phyloP scores from a whole-genome alignment of 768 basidiomycete genomes.

The Auricularia heimuer region DNA sequence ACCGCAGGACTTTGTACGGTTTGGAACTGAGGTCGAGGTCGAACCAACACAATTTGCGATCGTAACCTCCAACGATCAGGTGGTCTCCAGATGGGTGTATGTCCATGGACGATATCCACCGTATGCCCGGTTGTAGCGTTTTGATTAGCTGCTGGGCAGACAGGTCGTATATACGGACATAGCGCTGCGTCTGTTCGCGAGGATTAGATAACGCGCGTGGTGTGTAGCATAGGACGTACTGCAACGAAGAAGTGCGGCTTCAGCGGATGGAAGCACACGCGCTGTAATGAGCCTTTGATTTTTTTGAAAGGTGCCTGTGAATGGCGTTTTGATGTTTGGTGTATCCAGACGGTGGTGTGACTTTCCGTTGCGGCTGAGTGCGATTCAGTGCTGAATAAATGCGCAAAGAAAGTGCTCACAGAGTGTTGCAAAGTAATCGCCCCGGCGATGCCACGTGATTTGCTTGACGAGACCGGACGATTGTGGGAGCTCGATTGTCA shows the following conservation, averaged over 20 bases:
- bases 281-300: constrained; percentile 81
- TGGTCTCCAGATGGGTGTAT: constrained; percentile 94
- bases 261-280: constrained; percentile 87
- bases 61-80: constrained; percentile 94
- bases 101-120: constrained; percentile 97
- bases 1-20: constrained; percentile 95
- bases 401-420: constrained; percentile 43
- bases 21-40: constrained; percentile 94
- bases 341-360: constrained; percentile 88
- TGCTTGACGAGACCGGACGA: constrained; percentile 68
- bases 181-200: constrained; percentile 75
- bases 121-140: constrained; percentile 89
- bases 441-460: constrained; percentile 84
- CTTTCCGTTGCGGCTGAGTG: constrained; percentile 49
- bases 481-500: constrained; percentile 52
- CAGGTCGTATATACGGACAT: constrained; percentile 90
- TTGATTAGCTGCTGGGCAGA: constrained; percentile 88
- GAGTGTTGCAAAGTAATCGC: constrained; percentile 92
- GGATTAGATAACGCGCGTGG: constrained; percentile 6
- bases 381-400: constrained; percentile 3
- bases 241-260: constrained; percentile 98
- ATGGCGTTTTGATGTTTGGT: constrained; percentile 86
- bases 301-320: constrained; percentile 98
- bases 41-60: constrained; percentile 97
- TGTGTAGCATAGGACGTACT: constrained; percentile 36